phyloP scores from a whole-genome alignment of 176 grass and related monocot genomes.

The Ensete glaucum region DNA sequence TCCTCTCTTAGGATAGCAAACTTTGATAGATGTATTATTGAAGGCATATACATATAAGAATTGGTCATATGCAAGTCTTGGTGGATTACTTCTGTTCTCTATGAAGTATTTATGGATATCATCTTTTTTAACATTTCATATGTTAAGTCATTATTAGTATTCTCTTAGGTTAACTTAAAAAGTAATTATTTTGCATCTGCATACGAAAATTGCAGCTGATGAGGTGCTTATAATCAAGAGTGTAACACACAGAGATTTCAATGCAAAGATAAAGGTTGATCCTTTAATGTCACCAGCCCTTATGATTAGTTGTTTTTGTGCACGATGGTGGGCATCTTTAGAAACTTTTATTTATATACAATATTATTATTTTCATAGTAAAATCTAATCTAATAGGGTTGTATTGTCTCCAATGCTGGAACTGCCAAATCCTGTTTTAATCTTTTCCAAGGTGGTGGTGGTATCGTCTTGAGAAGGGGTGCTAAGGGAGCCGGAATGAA shows the following conservation, averaged over 20 bases:
- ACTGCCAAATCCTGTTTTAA: conserved; percentile 95
- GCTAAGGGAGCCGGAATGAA: conserved; percentile 99
- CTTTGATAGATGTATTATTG: no score
- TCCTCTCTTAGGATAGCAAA: no score
- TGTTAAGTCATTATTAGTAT: no score
- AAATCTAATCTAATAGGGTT: conserved; percentile 13
- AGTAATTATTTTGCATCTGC: no score
- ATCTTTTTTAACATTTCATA: no score
- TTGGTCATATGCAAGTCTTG: no score
- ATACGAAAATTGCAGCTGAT: conserved; percentile 54
- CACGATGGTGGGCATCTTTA: background rate
- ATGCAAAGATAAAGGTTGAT: conserved; percentile 84
- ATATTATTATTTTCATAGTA: background rate
- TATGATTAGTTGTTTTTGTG: background rate
- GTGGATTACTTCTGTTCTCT: no score
- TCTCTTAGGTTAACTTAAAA: no score
- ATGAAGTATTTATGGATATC: no score
- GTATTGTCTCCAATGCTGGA: conserved; percentile 42
- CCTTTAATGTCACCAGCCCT: background rate
- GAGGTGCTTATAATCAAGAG: conserved; percentile 98
- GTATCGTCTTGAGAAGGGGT: conserved; percentile 76
- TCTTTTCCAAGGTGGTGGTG: conserved; percentile 63
- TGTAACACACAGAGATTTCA: conserved; percentile 76
- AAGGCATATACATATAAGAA: no score
- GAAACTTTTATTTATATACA: background rate